Evolutionary conservation across 495 filamentous ascomycete species (phyloP).

Genomic region (Hyphodiscus hymeniophilus): DNA sequence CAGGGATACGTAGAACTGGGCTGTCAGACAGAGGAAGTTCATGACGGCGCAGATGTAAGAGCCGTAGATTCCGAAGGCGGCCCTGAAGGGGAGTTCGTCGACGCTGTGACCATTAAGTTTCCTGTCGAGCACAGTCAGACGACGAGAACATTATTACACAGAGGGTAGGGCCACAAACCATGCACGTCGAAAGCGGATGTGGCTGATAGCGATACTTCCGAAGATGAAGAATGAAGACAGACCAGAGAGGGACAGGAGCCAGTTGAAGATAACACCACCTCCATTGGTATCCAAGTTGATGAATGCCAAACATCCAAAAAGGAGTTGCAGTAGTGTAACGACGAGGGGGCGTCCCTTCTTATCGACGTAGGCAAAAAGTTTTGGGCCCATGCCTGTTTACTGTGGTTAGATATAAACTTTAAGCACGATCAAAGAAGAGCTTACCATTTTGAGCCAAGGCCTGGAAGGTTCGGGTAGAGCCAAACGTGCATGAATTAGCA

Average conservation of each 20-base stretch:
- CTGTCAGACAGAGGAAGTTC: conserved; percentile 78
- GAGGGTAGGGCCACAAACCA: conserved; percentile 65
- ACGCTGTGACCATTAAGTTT: conserved; percentile 65
- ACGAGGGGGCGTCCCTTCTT: conserved; percentile 47
- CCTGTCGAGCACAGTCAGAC: too few species aligned
- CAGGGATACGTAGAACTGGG: conserved; percentile 89
- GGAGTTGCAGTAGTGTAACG: conserved; percentile 43
- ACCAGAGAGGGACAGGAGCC: conserved; percentile 87
- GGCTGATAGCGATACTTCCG: conserved; percentile 78
- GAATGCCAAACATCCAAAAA: conserved; percentile 46
- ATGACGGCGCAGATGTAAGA: conserved; percentile 77
- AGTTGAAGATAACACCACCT: conserved; percentile 55
- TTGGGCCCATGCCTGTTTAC: conserved; percentile 56
- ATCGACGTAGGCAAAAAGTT: conserved; percentile 48
- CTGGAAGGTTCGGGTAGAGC: conserved; percentile 55
- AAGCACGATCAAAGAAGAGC: too few species aligned
- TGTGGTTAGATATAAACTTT: too few species aligned
- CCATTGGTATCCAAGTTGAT: conserved; percentile 38
- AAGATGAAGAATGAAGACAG: conserved; percentile 90
- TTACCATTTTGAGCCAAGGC: conserved; percentile 46
- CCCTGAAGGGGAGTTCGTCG: conserved; percentile 70
- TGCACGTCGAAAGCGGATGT: conserved; percentile 85
- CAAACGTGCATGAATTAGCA: conserved; percentile 56
- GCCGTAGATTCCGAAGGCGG: conserved; percentile 72
- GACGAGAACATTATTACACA: too few species aligned